A percentile compares a stretch with the other conserved stretches of the same genome.
Evolutionary conservation across 768 basidiomycete genomes (phyloP).

Genomic region (Guyanaporus albipodus): DNA sequence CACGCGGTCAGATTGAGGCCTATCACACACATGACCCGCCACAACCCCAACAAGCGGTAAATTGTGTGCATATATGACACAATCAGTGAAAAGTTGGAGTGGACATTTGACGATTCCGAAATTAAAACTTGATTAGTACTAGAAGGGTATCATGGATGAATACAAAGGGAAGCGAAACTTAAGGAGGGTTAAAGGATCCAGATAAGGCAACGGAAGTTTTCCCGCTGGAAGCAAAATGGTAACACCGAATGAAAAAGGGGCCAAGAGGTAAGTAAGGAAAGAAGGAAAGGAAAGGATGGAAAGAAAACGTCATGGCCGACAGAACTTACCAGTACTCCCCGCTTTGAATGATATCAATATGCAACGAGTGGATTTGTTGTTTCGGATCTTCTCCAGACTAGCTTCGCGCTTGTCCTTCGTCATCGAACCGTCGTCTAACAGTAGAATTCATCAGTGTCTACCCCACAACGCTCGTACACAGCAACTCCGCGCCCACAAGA

Average conservation of each 20-base stretch:
- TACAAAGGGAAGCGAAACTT: not conserved
- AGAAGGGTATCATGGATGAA: no score
- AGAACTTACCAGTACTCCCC: constrained; percentile 74
- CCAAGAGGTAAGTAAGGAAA: not conserved
- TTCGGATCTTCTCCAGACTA: constrained; percentile 70
- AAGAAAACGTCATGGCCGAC: not conserved
- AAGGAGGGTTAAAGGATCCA: not conserved
- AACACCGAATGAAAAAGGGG: no score
- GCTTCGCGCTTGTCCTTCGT: constrained; percentile 68
- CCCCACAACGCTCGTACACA: no score
- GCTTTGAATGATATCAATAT: constrained; percentile 97
- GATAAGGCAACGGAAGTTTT: not conserved
- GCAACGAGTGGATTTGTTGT: constrained; percentile 52
- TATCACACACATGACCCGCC: constrained; percentile 18
- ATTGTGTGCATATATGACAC: not conserved
- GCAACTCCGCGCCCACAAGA: no score
- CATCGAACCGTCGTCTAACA: constrained; percentile 87
- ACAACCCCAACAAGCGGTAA: not conserved
- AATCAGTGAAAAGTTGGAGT: not conserved
- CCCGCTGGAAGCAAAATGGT: no score
- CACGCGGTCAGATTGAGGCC: constrained; percentile 90
- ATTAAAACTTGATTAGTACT: constrained; percentile 13
- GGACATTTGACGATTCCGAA: not conserved
- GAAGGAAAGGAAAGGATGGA: not conserved
- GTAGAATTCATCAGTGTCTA: constrained; percentile 4